Base-by-base conservation (phyloP, 73 alveolate species). In the Tetrahymena thermophila region DNA sequence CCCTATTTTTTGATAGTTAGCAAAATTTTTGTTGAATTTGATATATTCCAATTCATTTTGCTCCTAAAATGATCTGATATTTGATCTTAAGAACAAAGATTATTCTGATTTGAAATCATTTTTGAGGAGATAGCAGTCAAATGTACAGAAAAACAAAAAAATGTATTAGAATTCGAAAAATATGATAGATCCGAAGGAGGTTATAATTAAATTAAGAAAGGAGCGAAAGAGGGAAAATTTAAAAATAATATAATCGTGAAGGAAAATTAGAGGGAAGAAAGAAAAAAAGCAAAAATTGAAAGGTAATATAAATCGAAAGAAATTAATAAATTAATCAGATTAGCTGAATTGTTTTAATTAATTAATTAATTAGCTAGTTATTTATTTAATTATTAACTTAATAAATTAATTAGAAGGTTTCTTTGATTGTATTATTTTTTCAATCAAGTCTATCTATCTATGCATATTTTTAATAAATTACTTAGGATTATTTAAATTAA, bases 191-290 rank as follows among this genome's bases (percentile, higher is more conserved):
- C 89, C 17, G 37, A 71, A n/a, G 89, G 31, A 71, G 37, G 37
- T 71, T 71, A 71, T 71, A 71, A 71, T 71, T 71, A 71, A 71
- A 28, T 71, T 25, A 71, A 71, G 89, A 71, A 71, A 71, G 89
- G 89, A 71, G 89, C 89, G 89, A n/a, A 71, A 71, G 89, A 71
- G 89, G 89, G 89, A 71, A 71, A 71, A 71, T 71, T 71, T 71
- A 31, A 71, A 71, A 71, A 71, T 71, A 71, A 71, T 71, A 71
- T 31, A 71, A 71, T 71, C 37, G 83, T 71, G 89, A 71, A 71
- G 89, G 89, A 31, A 71, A 71, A 71, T 71, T 71, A 71, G 89
- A 71, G 89, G 89, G 89, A 71, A 71, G 89, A 71, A 71, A 31
- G 37, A 71, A 71, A 71, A 40, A 40, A 40, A 40, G 44, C 44